A percentile compares a stretch with the other conserved stretches of the same genome.
Evolutionary conservation across 176 grass and related monocot species (phyloP).

Genomic region (Guadua angustifolia): DNA sequence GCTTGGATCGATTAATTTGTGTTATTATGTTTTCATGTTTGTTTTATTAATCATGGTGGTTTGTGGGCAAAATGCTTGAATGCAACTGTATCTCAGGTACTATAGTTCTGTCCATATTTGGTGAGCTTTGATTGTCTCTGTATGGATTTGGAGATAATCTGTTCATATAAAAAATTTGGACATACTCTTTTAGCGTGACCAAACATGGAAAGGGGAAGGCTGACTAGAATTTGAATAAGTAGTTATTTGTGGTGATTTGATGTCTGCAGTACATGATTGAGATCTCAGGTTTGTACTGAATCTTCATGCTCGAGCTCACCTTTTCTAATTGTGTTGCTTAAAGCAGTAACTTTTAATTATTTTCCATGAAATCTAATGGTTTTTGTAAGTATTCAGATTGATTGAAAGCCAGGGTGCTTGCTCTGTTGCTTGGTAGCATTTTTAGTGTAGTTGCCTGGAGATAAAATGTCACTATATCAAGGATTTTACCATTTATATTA

Average conservation of each 20-base stretch:
- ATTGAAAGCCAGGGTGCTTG: not conserved
- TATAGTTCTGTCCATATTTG: not conserved
- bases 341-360: not conserved
- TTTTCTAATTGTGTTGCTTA: not conserved
- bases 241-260: not conserved
- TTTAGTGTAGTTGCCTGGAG: not conserved
- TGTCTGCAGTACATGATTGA: not conserved
- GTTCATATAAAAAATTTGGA: not conserved
- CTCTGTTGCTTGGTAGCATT: not conserved
- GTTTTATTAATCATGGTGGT: not conserved
- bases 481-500: not conserved
- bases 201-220: not conserved
- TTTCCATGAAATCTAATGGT: not conserved
- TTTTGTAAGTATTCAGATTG: conserved; percentile 3
- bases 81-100: not conserved
- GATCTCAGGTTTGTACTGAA: not conserved
- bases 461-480: not conserved
- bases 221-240: not conserved
- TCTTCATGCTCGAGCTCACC: not conserved
- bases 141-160: not conserved
- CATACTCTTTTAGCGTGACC: not conserved
- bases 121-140: not conserved
- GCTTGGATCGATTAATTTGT: not conserved
- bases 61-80: not conserved
- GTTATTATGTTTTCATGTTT: not conserved